phyloP scores from a whole-genome alignment of 1,139 yeast genomes.

The Yamadazyma jaroonii region DNA sequence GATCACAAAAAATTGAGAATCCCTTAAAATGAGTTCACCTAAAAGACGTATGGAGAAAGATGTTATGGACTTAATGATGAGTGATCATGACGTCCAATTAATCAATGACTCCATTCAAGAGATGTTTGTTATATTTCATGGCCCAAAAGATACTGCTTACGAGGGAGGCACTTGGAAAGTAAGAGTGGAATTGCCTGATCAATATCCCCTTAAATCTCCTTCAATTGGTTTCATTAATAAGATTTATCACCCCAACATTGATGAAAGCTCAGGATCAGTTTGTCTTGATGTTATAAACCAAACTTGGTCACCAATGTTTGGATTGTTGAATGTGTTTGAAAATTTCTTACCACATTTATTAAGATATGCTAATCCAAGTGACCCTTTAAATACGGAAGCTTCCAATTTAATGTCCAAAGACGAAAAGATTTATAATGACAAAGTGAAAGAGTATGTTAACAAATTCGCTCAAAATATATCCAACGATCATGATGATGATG shows the following conservation, averaged over 20 bases:
- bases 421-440: conserved; percentile 61
- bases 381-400: conserved; percentile 92
- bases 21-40: conserved; percentile 54
- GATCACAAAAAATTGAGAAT: conserved; percentile 3
- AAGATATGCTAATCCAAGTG: conserved; percentile 91
- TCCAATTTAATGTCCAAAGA: conserved; percentile 77
- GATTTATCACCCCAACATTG: conserved; percentile 92
- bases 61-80: conserved; percentile 96
- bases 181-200: conserved; percentile 92
- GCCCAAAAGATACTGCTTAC: conserved; percentile 88
- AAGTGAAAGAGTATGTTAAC: conserved; percentile 70
- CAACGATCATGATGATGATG: conserved; percentile 37
- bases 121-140: conserved; percentile 79
- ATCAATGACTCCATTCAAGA: conserved; percentile 90
- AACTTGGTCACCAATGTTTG: conserved; percentile 99
- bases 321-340: conserved; percentile 84
- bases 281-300: conserved; percentile 96
- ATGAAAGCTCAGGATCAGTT: conserved; percentile 86
- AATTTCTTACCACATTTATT: conserved; percentile 89
- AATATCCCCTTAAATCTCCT: conserved; percentile 93
- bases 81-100: conserved; percentile 85
- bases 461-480: conserved; percentile 58
- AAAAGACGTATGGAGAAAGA: conserved; percentile 93
- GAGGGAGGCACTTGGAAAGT: conserved; percentile 90
- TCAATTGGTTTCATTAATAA: conserved; percentile 91